phyloP scores from a whole-genome alignment of 2,329 filamentous ascomycete species.

The Zalaria sp. region DNA sequence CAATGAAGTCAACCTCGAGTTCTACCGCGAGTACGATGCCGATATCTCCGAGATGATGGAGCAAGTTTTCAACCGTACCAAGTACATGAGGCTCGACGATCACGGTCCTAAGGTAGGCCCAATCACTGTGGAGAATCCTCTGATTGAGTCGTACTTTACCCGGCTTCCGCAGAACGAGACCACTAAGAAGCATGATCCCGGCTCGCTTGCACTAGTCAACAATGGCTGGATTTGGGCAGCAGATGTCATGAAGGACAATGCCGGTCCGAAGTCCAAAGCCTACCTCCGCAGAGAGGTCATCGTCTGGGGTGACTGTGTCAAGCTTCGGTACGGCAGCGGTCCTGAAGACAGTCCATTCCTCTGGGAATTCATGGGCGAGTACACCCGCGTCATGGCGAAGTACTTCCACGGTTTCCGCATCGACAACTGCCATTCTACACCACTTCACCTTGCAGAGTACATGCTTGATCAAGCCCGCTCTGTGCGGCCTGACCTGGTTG shows the following conservation, averaged over 20 bases:
- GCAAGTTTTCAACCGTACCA: slow-evolving; percentile 86
- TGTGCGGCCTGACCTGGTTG: slow-evolving; percentile 74
- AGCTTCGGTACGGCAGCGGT: slow-evolving; percentile 72
- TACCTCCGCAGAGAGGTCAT: slow-evolving; percentile 95
- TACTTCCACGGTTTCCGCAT: slow-evolving; percentile 93
- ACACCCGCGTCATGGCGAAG: slow-evolving; percentile 82
- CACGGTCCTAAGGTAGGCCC: slow-evolving; percentile 77
- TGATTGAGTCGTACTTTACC: slow-evolving; percentile 93
- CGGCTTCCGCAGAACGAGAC: slow-evolving; percentile 65
- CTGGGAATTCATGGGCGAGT: slow-evolving; percentile 92
- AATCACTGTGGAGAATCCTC: slow-evolving; percentile 60
- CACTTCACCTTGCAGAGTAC: slow-evolving; percentile 85
- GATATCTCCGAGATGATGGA: slow-evolving; percentile 75
- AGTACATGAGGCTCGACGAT: slow-evolving; percentile 86
- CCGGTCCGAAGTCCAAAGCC: slow-evolving; percentile 75
- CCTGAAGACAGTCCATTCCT: slow-evolving; percentile 81
- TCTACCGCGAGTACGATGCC: slow-evolving; percentile 83
- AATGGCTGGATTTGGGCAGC: slow-evolving; percentile 99
- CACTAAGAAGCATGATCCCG: slow-evolving; percentile 61
- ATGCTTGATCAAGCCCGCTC: slow-evolving; percentile 86
- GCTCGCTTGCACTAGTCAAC: slow-evolving; percentile 73
- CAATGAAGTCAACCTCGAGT: slow-evolving; percentile 72
- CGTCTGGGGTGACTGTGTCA: slow-evolving; percentile 97
- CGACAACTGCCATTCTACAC: slow-evolving; percentile 96
- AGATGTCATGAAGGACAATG: slow-evolving; percentile 86